A percentile compares a stretch with the other conserved stretches of the same genome.
Evolutionary conservation across 306 rosid species (phyloP).

Genomic region (Rosa lucieae): DNA sequence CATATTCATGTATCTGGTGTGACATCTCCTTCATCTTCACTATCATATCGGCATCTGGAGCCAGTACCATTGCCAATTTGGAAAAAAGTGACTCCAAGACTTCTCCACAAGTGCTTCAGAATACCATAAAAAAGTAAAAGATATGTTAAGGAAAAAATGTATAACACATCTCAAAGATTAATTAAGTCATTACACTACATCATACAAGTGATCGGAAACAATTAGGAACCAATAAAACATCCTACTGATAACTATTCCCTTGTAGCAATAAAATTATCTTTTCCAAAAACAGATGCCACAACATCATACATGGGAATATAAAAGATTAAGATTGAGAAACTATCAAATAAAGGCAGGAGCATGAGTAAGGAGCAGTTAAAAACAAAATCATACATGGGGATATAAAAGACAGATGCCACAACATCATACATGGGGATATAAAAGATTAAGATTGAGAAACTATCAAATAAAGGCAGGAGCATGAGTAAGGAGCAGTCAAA

Average conservation of each 20-base stretch:
- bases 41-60: constrained; percentile 41
- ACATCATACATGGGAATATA: not conserved
- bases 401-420: not conserved
- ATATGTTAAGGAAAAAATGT: not conserved
- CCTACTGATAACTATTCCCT: not conserved
- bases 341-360: constrained; percentile 3
- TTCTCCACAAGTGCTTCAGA: constrained; percentile 56
- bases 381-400: not conserved
- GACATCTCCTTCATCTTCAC: constrained; percentile 44
- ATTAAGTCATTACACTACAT: not conserved
- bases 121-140: constrained; percentile 11
- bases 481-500: constrained; percentile 7
- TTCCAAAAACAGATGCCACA: not conserved
- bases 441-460: not conserved
- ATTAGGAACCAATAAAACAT: not conserved
- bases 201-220: not conserved
- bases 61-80: constrained; percentile 35
- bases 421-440: not conserved
- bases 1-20: constrained; percentile 58
- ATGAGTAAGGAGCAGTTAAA: constrained; percentile 6
- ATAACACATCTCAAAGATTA: constrained; percentile 15
- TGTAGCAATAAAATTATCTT: not conserved
- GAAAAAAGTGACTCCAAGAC: constrained; percentile 47
- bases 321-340: not conserved
- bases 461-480: constrained; percentile 3